Evolutionary conservation across 768 basidiomycete genomes (phyloP), one percentile per base, ranked within the genome.

Genomic region (Calocybe gangraenosa): DNA sequence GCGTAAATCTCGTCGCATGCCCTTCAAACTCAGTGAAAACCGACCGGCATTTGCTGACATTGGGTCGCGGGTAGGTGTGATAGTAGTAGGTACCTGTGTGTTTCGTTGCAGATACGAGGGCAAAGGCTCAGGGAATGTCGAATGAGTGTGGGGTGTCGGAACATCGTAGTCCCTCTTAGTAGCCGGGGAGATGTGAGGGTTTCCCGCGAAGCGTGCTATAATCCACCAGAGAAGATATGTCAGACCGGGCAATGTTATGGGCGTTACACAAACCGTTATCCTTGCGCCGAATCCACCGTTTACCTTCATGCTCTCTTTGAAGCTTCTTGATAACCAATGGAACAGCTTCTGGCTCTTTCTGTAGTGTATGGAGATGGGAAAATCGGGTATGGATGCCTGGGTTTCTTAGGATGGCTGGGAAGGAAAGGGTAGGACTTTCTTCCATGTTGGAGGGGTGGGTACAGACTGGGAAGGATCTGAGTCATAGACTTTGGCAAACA

Each of bases 121-220:
- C 0, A 91, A 68, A 0, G 90, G 90, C 49, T 78, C 74, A 2
- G 89, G 88, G 56, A 91, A 92, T 0, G 89, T 90, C 8, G 81
- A 28, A 2, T 65, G 66, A 0, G 67, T 63, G 21, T 59, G 60
- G 3, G 82, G 77, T 3, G 62, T 50, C 1, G 69, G 68, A 3
- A 78, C 54, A 4, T 58, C 53, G 51, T 77, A 74, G 63, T 92
- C 89, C 35, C 56, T 63, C 64, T 61, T 73, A 11, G 76, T 70
- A 1, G 89, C 86, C n/a, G 63, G 59, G 0, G 82, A 70, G 49
- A 91, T 73, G 58, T 91, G 84, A 1, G 80, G 80, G 56, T 92
- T 91, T 11, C 79, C 81, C 17, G 70, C 67, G 58, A 91, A 91
- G 19, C 66, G 76, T 44, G 84, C 89, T 92, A 33, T 43, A 25